Percentiles rank a stretch among this genome's conserved stretches.
These are phyloP conservation scores for Cornus florida DNA, from an alignment of 148 eudicot species.

Conservation along the genomic window DNA sequence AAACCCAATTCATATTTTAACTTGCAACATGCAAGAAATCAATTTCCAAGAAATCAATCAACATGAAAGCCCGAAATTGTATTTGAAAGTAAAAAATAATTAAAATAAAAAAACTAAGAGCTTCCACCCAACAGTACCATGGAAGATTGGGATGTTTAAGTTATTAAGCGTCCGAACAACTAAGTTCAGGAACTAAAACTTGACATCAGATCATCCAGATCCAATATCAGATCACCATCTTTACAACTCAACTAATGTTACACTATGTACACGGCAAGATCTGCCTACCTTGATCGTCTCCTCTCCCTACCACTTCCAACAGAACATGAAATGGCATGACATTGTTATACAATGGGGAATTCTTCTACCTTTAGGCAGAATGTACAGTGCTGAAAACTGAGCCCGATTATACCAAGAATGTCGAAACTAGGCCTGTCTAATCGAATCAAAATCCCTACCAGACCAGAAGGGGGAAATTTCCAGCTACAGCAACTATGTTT, in stretches of 20 bases:
- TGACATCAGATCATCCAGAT: background rate
- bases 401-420: slow-evolving; percentile 7
- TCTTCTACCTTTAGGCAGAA: slow-evolving; percentile 10
- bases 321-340: background rate
- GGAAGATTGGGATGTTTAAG: background rate
- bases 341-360: slow-evolving; percentile 13
- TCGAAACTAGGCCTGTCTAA: slow-evolving; percentile 7
- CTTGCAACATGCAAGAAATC: background rate
- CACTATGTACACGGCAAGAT: slow-evolving; percentile 8
- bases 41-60: too few relatives aligned
- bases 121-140: background rate
- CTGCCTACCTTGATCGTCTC: background rate
- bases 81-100: background rate
- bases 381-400: slow-evolving; percentile 13
- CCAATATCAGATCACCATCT: slow-evolving; percentile 6
- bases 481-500: background rate
- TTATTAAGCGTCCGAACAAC: background rate
- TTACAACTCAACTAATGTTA: slow-evolving; percentile 18
- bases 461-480: background rate
- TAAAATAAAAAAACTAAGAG: too few relatives aligned
- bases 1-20: background rate
- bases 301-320: background rate
- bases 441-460: slow-evolving; percentile 13
- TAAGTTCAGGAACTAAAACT: background rate
- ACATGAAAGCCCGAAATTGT: too few relatives aligned